Evolutionary conservation across 2,329 filamentous ascomycete species (phyloP), one percentile per base, ranked within the genome.

Genomic region (Colletotrichum lini): DNA sequence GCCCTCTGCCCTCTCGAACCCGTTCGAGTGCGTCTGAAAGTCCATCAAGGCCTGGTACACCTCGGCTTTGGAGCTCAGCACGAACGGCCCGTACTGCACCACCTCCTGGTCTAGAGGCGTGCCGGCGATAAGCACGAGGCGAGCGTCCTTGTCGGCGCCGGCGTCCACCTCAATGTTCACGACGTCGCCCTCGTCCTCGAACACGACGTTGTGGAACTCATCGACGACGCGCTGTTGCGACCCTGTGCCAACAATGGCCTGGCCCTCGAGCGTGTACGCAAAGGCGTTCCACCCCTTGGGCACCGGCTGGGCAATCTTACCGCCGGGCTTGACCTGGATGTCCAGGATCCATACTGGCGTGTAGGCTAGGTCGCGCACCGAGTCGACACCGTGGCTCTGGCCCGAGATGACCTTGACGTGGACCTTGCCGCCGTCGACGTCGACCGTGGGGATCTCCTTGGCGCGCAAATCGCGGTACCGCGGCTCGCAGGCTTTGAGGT

Each of bases 311-410:
- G 85, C 87, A 74, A 98, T 85, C 70, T 86, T 90, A 57, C 94
- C 95, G 64, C 96, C 96, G 0, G 95, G 95, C 77, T 90, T 84
- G 64, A 98, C 89, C 23, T 89, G 91, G 62, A 98, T 85, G 79
- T 98, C 96, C 54, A 98, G 86, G 73, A 98, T 87, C 96, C 96
- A 98, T n/a, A 98, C 95, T 0, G 96, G 96, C 2, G 96, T 98
- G 82, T 98, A 98, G 16, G 96, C 95, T 54, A 98, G 86, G 78
- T 98, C 95, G 79, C 96, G 91, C 64, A 98, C 89, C 16, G 92
- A 94, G 79, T 98, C 95, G 63, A 96, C 89, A 54, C 94, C 95
- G 77, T 95, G 92, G 65, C 91, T 92, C 79, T 93, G 90, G 23
- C 96, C 96, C 0, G 92, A 95, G 76, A 98, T 98, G 75, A 98